These are phyloP conservation scores for Cyclotella sp. DNA, from an alignment of 108 stramenopile species.

Conservation along the genomic window DNA sequence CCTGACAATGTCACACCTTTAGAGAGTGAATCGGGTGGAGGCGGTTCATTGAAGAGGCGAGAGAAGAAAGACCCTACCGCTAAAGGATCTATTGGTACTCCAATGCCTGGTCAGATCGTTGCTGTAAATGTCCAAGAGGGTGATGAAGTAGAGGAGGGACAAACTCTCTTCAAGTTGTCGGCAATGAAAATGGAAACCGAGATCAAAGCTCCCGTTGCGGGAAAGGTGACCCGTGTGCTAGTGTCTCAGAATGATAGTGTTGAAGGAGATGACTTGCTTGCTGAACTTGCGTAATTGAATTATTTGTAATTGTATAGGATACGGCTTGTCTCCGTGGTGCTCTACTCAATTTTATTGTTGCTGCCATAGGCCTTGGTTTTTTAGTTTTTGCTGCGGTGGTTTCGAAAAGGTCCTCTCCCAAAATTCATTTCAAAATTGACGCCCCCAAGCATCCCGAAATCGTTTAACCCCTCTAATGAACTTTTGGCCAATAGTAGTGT, in stretches of 20 bases:
- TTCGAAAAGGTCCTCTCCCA: no score
- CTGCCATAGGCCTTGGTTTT: no score
- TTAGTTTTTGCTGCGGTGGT: no score
- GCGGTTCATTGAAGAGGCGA: constrained; percentile 24
- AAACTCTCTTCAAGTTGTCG: constrained; percentile 70
- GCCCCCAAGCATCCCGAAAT: no score
- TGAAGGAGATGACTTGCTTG: constrained; percentile 68
- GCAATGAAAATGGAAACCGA: constrained; percentile 92
- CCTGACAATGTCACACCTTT: constrained; percentile 48
- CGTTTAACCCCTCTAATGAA: no score
- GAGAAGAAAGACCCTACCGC: constrained; percentile 42
- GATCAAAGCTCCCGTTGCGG: constrained; percentile 58
- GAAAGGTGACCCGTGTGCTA: constrained; percentile 51
- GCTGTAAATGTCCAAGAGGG: constrained; percentile 61
- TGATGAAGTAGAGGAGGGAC: constrained; percentile 62
- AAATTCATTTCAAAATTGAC: no score
- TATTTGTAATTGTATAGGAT: background rate
- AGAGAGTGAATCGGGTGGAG: constrained; percentile 5
- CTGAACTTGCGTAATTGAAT: constrained; percentile 38
- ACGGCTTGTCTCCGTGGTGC: no score
- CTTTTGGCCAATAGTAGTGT: no score
- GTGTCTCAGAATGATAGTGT: constrained; percentile 65
- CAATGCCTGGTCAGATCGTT: constrained; percentile 82
- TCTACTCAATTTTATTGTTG: no score
- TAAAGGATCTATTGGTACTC: constrained; percentile 65